These are phyloP conservation scores for Spinellus fusiger DNA, from an alignment of 192 early-diverging fungal genomes.

Conservation along the genomic window DNA sequence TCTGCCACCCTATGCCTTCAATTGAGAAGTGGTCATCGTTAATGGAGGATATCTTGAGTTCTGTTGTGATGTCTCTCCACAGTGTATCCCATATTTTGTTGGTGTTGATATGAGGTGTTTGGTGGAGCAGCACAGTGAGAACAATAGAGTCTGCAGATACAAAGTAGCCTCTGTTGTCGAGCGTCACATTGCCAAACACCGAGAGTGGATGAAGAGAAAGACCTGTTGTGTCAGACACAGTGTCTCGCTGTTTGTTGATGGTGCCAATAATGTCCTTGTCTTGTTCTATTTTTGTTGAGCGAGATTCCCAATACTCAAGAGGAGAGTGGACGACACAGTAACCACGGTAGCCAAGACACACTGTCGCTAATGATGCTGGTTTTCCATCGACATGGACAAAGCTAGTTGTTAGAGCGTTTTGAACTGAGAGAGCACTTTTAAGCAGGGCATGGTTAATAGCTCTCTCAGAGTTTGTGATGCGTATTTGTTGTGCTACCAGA, in stretches of 20 bases:
- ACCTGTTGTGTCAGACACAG: conserved; percentile 1
- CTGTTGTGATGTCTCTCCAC: not conserved
- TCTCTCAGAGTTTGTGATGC: conserved; percentile 1
- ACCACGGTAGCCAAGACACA: conserved; percentile 6
- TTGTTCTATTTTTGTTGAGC: not conserved
- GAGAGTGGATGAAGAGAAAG: conserved; percentile 17
- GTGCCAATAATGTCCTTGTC: conserved; percentile 7
- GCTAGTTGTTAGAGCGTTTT: not conserved
- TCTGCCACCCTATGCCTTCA: not conserved
- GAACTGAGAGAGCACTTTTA: not conserved
- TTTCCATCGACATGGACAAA: not conserved
- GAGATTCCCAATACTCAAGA: conserved; percentile 44
- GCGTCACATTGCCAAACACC: conserved; percentile 7
- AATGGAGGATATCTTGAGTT: not conserved
- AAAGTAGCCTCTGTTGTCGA: conserved; percentile 2
- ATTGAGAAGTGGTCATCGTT: not conserved
- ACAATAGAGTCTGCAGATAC: conserved; percentile 40
- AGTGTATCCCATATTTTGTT: conserved; percentile 7
- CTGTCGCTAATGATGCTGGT: not conserved
- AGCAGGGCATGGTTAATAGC: conserved; percentile 9
- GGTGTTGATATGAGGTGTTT: not conserved
- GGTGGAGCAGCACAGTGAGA: conserved; percentile 44
- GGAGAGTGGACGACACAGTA: conserved; percentile 57
- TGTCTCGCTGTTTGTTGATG: not conserved
- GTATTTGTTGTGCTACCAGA: conserved; percentile 5